phyloP scores from a whole-genome alignment of 192 early-diverging fungal species.

The Podila epigama region DNA sequence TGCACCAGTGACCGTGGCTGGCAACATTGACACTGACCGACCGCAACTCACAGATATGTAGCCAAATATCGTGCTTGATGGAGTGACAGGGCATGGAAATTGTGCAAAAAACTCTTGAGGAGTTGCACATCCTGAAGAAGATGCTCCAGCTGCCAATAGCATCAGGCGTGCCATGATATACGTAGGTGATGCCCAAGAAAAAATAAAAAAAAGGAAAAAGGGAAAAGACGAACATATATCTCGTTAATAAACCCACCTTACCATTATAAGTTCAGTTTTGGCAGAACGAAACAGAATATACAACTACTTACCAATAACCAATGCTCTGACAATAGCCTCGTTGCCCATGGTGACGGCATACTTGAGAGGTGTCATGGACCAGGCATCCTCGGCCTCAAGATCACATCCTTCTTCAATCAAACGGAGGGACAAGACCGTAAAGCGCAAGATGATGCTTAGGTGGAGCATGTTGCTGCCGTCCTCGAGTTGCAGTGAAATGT shows the following conservation, averaged over 20 bases:
- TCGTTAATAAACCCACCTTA: too few species aligned
- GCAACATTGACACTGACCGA: slow-evolving; percentile 2
- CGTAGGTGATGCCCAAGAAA: not conserved
- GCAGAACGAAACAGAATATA: too few species aligned
- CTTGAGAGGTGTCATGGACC: slow-evolving; percentile 29
- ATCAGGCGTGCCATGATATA: too few species aligned
- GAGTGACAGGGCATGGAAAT: not conserved
- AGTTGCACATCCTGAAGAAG: slow-evolving; percentile 20
- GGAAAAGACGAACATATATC: too few species aligned
- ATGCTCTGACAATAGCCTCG: slow-evolving; percentile 13
- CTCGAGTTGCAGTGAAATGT: slow-evolving; percentile 42
- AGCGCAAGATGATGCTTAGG: slow-evolving; percentile 21
- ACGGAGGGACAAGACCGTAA: slow-evolving; percentile 2
- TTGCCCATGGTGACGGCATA: slow-evolving; percentile 39
- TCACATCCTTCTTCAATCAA: slow-evolving; percentile 43
- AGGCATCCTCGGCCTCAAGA: slow-evolving; percentile 23
- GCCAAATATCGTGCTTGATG: slow-evolving; percentile 3
- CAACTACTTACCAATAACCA: slow-evolving; percentile 24
- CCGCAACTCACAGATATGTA: slow-evolving; percentile 24
- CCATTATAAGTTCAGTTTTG: too few species aligned
- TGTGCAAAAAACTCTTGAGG: slow-evolving; percentile 32
- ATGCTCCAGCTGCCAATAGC: slow-evolving; percentile 42
- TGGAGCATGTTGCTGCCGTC: slow-evolving; percentile 41
- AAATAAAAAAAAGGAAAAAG: not conserved
- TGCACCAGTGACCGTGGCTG: not conserved